Evolutionary conservation across 2,329 filamentous ascomycete species (phyloP), one percentile per base, ranked within the genome.

Genomic region (Meredithiella fracta): DNA sequence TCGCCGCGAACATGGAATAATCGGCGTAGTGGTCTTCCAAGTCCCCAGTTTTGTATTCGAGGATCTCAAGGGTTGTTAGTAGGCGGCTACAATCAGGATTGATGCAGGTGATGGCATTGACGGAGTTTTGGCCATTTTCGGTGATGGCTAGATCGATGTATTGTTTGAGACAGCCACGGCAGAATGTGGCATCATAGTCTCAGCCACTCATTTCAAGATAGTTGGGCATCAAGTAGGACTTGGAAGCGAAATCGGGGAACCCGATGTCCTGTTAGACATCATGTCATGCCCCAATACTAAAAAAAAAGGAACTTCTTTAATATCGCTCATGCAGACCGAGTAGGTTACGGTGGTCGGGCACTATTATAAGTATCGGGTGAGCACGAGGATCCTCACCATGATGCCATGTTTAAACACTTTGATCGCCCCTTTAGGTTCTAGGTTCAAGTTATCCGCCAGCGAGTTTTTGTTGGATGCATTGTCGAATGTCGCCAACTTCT

Each of bases 221-320:
- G 20, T 29, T 8, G 15, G 55, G 55, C 26, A 52, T 52, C 17
- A 20, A 37, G 1, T 42, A 17, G 34, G 44, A 23, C n/a, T 56
- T 52, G n/a, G 29, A 56, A n/a, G 34, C 49, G 20, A 34, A 22
- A 20, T 15, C 17, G 3, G 26, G 38, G 23, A 52, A 52, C 4
- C 55, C 55, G 6, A 56, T 7, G n/a, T 7, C 37, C 9, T n/a
- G 25, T 50, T 50, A 53, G 8, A 38, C n/a, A n/a, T n/a, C n/a
- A n/a, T n/a, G n/a, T n/a, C n/a, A n/a, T n/a, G n/a, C n/a, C n/a
- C n/a, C n/a, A n/a, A n/a, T n/a, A n/a, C n/a, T 53, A 9, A 23
- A 23, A 17, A 40, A 20, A 37, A 44, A 56, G n/a, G 49, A 49
- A 56, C 44, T 20, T 56, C 55, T 11, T 51, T 37, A 9, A 56